phyloP scores from a whole-genome alignment of 192 early-diverging fungal species.

The Coemansia sp. region DNA sequence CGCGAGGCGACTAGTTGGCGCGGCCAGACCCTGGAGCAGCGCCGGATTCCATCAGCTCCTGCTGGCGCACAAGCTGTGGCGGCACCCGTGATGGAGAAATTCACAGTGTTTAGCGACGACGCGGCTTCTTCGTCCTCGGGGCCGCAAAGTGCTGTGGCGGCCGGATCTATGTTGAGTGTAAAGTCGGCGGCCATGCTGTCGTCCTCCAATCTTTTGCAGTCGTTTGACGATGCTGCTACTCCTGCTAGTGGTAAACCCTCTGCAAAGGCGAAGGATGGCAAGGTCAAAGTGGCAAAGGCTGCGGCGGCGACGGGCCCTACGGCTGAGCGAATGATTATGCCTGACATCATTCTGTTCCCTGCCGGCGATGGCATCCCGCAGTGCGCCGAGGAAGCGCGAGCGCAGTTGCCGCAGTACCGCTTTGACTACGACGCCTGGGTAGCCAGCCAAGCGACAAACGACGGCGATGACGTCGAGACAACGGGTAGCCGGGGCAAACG shows the following conservation, averaged over 20 bases:
- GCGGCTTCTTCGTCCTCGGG: background rate
- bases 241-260: no score
- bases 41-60: background rate
- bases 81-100: constrained; percentile 25
- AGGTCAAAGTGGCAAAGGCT: constrained; percentile 8
- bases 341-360: constrained; percentile 29
- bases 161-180: background rate
- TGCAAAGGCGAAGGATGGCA: background rate
- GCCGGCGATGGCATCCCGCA: constrained; percentile 26
- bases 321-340: constrained; percentile 45
- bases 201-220: constrained; percentile 9
- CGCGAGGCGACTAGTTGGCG: constrained; percentile 64
- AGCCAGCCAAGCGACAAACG: background rate
- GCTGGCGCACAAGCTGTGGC: background rate
- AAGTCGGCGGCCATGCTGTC: background rate
- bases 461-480: constrained; percentile 12
- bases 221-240: background rate
- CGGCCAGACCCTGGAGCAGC: constrained; percentile 62
- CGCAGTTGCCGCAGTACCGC: constrained; percentile 25
- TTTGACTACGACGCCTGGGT: constrained; percentile 32
- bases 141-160: background rate
- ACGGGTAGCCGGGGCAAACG: background rate
- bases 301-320: background rate
- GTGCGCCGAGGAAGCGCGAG: constrained; percentile 42
- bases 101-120: constrained; percentile 43